Evolutionary conservation across 805 yeast species (phyloP), one percentile per base, ranked within the genome.

Genomic region (Nakazawaea molendinolei): DNA sequence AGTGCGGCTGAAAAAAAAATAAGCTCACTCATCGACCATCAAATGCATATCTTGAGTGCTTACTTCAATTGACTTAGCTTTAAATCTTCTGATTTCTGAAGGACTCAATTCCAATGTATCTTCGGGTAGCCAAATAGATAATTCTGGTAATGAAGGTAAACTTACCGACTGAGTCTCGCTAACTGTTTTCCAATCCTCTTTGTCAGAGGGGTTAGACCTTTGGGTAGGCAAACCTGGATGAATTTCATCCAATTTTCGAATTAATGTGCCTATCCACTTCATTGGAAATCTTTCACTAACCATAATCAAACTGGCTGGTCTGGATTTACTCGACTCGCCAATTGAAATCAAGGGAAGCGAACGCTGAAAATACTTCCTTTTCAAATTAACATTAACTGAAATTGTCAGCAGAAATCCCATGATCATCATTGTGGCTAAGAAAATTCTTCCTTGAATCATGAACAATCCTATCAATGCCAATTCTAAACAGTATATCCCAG

Each of bases 401-500:
- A 77, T 56, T 0, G 95, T 85, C 2, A 58, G 43, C 2, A 73
- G 42, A 22, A 83, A 53, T 0, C 76, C 56, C 2, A 69, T 28
- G 3, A 74, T 50, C 75, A 80, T 79, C 7, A 72, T 43, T 33
- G 69, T 60, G 4, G 74, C 77, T 34, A 71, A 80, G 17, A 55
- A 56, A 37, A 50, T 65, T 60, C 65, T 70, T 28, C 55, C 63
- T 40, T 58, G 68, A 76, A 5, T 58, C 36, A n/a, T 60, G 46
- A 85, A 79, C 8, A 86, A 59, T 0, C 96, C 97, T 28, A 84
- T 68, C 47, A 87, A 56, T 43, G 89, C 82, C 24, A 80, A 63
- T 49, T 87, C 94, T 50, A 85, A 64, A 48, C 87, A 84, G 53
- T 87, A 87, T 2, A 87, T 59, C 0, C 97, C 97, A 0, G 83